Base-by-base conservation (phyloP, 2,329 filamentous ascomycete genomes). In the Colletotrichum horii region DNA sequence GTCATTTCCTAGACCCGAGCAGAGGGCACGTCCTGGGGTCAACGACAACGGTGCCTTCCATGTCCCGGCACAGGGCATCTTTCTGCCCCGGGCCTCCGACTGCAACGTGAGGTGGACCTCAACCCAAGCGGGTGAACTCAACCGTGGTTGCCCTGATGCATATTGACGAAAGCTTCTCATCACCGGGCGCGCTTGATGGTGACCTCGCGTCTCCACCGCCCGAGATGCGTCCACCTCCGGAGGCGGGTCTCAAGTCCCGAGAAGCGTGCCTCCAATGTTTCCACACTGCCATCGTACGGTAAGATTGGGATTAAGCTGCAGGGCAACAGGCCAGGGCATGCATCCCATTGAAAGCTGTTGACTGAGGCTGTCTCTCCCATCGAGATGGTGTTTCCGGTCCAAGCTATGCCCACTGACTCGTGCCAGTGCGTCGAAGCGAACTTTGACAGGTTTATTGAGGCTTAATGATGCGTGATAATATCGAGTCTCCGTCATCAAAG, bases 91-190 rank as follows among this genome's bases (percentile, higher is more conserved):
- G 70, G 70, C 16, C 74, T 70, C 74, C 74, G 71, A 75, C 36
- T 76, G 71, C 66, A 74, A 76, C 74, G 36, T 70, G 58, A 70
- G 74, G 71, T 76, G 74, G 71, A 28, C 61, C 43, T 52, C 66
- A 43, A 66, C 65, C 71, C 48, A 69, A 70, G 71, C 65, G 22
- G 70, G 74, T 22, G 28, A 65, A 62, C 15, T 60, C 52, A 69
- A 70, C 71, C 74, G 74, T 26, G 24, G 56, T 28, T 64, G 62
- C 70, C 56, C 56, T 68, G 73, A 73, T 65, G 73, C 32, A 64
- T 60, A 58, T 73, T 65, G 73, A 75, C 73, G 73, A 72, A 73
- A 68, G 64, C 58, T 73, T 67, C 73, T 65, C 73, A 75, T 75
- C 64, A 73, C 70, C 58, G 38, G 73, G 48, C 64, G 70, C 73